Conservation (phyloP, 2,329 filamentous ascomycete genomes). For the Aureobasidium sp. region DNA sequence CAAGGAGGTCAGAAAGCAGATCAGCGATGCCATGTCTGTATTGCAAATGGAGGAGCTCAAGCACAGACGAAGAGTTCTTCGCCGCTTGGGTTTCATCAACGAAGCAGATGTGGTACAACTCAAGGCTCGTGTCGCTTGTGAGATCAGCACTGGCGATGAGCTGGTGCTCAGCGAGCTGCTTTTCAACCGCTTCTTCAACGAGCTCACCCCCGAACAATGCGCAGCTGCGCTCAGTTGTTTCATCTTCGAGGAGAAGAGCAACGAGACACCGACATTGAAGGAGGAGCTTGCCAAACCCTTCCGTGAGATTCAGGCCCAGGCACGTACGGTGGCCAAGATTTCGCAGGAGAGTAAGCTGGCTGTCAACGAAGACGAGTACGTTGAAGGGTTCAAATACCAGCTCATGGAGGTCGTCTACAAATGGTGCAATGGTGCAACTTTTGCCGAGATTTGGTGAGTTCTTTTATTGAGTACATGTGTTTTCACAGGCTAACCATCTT, state of each 20-base stretch:
- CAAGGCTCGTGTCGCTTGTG: slow-evolving; percentile 94
- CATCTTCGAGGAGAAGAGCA: slow-evolving; percentile 94
- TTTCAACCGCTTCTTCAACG: slow-evolving; percentile 98
- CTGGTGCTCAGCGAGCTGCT: slow-evolving; percentile 86
- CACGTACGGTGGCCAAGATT: slow-evolving; percentile 82
- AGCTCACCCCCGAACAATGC: slow-evolving; percentile 78
- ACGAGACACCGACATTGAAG: slow-evolving; percentile 62
- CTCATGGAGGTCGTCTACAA: slow-evolving; percentile 93
- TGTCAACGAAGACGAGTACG: slow-evolving; percentile 92
- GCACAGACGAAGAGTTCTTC: slow-evolving; percentile 87
- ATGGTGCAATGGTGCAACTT: slow-evolving; percentile 85
- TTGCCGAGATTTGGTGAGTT: slow-evolving; percentile 89
- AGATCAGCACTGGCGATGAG: slow-evolving; percentile 96
- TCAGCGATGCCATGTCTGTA: slow-evolving; percentile 75
- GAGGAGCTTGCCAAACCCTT: slow-evolving; percentile 83
- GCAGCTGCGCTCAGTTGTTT: slow-evolving; percentile 86
- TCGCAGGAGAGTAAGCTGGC: slow-evolving; percentile 89
- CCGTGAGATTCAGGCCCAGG: slow-evolving; percentile 79
- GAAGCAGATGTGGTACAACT: slow-evolving; percentile 92
- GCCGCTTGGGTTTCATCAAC: slow-evolving; percentile 91
- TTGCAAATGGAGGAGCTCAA: slow-evolving; percentile 95
- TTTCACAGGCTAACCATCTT: slow-evolving; percentile 16
- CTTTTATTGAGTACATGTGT: not conserved
- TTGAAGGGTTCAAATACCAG: slow-evolving; percentile 83
- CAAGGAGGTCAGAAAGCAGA: slow-evolving; percentile 81